Evolutionary conservation across 257 asterid species (phyloP).

Genomic region (Solanum bukasovii): DNA sequence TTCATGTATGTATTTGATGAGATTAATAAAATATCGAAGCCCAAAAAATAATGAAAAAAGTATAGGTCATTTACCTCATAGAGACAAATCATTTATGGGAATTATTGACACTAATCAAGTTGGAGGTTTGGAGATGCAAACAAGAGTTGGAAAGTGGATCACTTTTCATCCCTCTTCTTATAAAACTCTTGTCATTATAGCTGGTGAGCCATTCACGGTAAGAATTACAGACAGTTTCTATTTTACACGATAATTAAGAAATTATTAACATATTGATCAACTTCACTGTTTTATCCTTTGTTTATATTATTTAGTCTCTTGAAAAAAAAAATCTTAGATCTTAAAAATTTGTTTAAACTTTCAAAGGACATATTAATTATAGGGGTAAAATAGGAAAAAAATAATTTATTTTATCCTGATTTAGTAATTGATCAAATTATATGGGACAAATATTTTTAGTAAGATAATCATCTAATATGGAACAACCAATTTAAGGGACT

Average conservation of each 20-base stretch:
- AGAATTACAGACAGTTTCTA: background rate
- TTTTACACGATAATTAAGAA: background rate
- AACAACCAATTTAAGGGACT: background rate
- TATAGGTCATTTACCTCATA: constrained; percentile 30
- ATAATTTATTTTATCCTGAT: no score
- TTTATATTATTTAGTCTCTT: background rate
- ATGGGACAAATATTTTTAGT: no score
- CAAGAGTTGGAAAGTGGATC: constrained; percentile 33
- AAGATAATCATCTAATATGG: background rate
- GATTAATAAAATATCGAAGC: constrained; percentile 20
- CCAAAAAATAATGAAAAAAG: background rate
- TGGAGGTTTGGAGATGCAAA: constrained; percentile 30
- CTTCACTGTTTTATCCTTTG: no score
- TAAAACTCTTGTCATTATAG: constrained; percentile 17
- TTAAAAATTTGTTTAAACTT: background rate
- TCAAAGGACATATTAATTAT: no score
- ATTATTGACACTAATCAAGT: constrained; percentile 31
- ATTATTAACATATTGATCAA: no score
- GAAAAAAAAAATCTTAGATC: background rate
- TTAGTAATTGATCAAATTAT: no score
- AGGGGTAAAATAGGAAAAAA: background rate
- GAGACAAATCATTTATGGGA: constrained; percentile 29
- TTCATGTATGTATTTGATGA: constrained; percentile 20
- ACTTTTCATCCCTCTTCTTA: constrained; percentile 19
- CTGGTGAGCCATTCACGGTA: constrained; percentile 43